Conservation (phyloP, 176 grass and related monocot genomes). For the Cocos nucifera region DNA sequence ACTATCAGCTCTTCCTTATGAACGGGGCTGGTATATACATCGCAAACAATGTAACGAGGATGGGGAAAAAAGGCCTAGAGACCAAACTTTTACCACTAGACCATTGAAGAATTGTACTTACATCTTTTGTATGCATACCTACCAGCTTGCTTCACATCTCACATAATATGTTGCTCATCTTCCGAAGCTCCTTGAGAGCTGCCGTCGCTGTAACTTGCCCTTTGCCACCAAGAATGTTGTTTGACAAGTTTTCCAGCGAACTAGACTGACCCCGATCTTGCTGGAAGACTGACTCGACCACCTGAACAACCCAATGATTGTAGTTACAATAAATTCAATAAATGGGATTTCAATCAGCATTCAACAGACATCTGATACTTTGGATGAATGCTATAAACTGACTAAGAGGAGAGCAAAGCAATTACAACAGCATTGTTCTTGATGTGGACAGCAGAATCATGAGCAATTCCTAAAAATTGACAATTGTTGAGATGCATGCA, state of each 20-base stretch:
- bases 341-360: neutral
- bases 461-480: too few species aligned
- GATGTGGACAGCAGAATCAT: too few species aligned
- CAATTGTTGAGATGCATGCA: too few species aligned
- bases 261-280: neutral
- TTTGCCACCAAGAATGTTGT: constrained; percentile 4
- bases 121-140: neutral
- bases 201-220: neutral
- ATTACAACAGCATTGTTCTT: too few species aligned
- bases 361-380: too few species aligned
- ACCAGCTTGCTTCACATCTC: constrained; percentile 42
- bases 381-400: too few species aligned
- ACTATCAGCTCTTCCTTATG: too few species aligned
- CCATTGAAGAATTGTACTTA: constrained; percentile 11
- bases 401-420: neutral
- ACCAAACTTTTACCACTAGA: constrained; percentile 12
- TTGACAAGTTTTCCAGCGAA: neutral
- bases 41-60: too few species aligned
- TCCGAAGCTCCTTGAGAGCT: constrained; percentile 6
- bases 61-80: constrained; percentile 9
- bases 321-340: neutral
- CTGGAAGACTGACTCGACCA: constrained; percentile 9
- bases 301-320: neutral
- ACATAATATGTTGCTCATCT: constrained; percentile 9
- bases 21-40: too few species aligned